Base-by-base conservation (phyloP, 2,329 filamentous ascomycete genomes). In the Pseudomassariella vexata region DNA sequence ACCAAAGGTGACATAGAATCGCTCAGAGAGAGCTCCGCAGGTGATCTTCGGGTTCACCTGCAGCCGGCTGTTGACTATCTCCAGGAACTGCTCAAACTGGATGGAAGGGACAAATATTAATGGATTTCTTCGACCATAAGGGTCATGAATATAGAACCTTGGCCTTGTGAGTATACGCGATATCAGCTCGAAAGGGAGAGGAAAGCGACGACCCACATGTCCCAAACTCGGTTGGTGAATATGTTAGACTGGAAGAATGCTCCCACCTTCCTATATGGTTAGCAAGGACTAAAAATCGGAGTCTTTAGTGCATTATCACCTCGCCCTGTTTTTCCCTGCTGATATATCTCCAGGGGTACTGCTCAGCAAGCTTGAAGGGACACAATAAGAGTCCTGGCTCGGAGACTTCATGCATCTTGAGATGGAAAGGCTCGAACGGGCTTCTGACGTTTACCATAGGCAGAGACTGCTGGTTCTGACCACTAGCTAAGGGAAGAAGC, bases 121-220 rank as follows among this genome's bases (percentile, higher is more conserved):
- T 2, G 79, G 75, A 30, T 68, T 68, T 9, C 32, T 23, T 8
- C 19, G 17, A 10, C n/a, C 23, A 5, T 31, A 17, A 16, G 36
- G 39, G 29, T 41, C 36, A 7, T 25, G 12, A 18, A 41, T 22
- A 20, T 84, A 88, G 56, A 81, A 87, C 34, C 82, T 85, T 28
- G 6, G 11, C 12, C 9, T 17, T 18, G 32, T 47, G 27, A 48
- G 41, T 38, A 16, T 34, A 32, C 24, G 12, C 10, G n/a, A n/a
- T n/a, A n/a, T n/a, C n/a, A n/a, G n/a, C n/a, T n/a, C n/a, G n/a
- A n/a, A n/a, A n/a, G n/a, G 25, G 2, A 18, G 19, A 29, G 6
- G 14, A 3, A n/a, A n/a, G n/a, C n/a, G n/a, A n/a, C 19, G 14
- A 68, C 80, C 68, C 66, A 92, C 85, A 94, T 62, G 40, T 90